These are phyloP conservation scores for Candolleomyces efflorescens DNA, from an alignment of 768 basidiomycete species.

Conservation along the genomic window DNA sequence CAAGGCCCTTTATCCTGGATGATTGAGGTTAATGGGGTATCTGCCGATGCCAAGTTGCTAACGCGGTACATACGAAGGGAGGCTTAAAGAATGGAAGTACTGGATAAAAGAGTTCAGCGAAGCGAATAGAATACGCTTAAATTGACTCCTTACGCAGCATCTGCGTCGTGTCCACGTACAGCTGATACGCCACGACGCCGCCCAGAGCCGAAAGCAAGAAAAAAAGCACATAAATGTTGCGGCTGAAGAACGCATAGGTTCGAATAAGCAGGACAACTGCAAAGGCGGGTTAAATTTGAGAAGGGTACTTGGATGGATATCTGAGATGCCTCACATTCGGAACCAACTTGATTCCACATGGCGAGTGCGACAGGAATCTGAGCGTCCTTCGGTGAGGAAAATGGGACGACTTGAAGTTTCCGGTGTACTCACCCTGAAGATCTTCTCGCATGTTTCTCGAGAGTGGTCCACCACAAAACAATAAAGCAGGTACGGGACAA, in stretches of 20 bases:
- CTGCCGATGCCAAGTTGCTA: neutral
- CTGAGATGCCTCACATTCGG: slow-evolving; percentile 50
- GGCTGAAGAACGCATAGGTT: slow-evolving; percentile 84
- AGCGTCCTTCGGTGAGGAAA: slow-evolving; percentile 6
- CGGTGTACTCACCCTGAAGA: slow-evolving; percentile 51
- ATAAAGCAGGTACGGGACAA: slow-evolving; percentile 75
- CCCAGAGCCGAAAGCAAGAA: slow-evolving; percentile 62
- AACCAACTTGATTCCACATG: slow-evolving; percentile 86
- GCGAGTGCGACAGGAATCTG: slow-evolving; percentile 79
- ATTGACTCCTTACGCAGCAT: slow-evolving; percentile 53
- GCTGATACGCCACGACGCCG: slow-evolving; percentile 76
- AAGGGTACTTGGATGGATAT: slow-evolving; percentile 10
- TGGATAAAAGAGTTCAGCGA: slow-evolving; percentile 19
- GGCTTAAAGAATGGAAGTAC: slow-evolving; percentile 65
- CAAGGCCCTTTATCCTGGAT: slow-evolving; percentile 60
- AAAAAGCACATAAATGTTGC: slow-evolving; percentile 62
- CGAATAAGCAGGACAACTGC: slow-evolving; percentile 75
- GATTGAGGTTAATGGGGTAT: neutral
- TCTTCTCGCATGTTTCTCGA: slow-evolving; percentile 57
- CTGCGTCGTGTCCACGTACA: slow-evolving; percentile 73
- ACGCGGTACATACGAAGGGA: slow-evolving; percentile 46
- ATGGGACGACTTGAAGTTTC: neutral
- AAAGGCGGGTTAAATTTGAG: slow-evolving; percentile 15
- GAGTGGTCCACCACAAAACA: slow-evolving; percentile 72
- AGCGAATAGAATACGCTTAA: slow-evolving; percentile 16